These are phyloP conservation scores for Gliomastix tumulicola DNA, from an alignment of 2,329 filamentous ascomycete species.

Conservation along the genomic window DNA sequence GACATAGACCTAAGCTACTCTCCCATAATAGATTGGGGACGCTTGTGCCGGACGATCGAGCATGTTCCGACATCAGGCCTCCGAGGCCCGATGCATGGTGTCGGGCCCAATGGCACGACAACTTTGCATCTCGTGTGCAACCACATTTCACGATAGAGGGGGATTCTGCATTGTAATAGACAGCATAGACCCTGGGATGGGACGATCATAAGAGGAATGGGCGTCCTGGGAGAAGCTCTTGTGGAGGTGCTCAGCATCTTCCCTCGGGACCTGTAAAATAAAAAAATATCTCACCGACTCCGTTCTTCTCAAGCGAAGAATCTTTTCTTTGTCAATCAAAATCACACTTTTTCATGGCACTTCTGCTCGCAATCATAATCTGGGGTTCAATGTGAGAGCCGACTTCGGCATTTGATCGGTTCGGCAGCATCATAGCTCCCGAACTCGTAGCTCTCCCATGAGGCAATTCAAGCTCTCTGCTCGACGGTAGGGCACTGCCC, in stretches of 20 bases:
- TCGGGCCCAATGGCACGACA: constrained; percentile 17
- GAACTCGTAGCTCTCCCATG: too few relatives aligned
- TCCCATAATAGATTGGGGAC: constrained; percentile 16
- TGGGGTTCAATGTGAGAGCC: too few relatives aligned
- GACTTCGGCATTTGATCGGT: too few relatives aligned
- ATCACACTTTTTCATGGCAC: too few relatives aligned
- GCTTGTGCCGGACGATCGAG: constrained; percentile 27
- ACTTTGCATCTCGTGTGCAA: constrained; percentile 9
- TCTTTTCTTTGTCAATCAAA: constrained; percentile 13
- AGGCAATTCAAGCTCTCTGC: too few relatives aligned
- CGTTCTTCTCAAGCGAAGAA: constrained; percentile 23
- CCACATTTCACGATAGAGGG: constrained; percentile 23
- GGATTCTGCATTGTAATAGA: constrained; percentile 30
- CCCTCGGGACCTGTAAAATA: constrained; percentile 32
- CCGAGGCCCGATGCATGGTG: constrained; percentile 15
- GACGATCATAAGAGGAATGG: constrained; percentile 21
- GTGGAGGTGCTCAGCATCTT: constrained; percentile 22
- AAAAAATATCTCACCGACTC: constrained; percentile 31
- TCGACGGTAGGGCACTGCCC: too few relatives aligned
- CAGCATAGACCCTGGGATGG: constrained; percentile 24
- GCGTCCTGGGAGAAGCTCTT: constrained; percentile 24
- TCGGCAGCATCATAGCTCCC: too few relatives aligned
- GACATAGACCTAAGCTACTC: constrained; percentile 27
- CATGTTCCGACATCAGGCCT: constrained; percentile 20
- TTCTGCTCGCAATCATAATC: too few relatives aligned